A percentile compares a stretch with the other conserved stretches of the same genome.
These are phyloP conservation scores for Heteromeles arbutifolia DNA, from an alignment of 306 rosid genomes.

Conservation along the genomic window DNA sequence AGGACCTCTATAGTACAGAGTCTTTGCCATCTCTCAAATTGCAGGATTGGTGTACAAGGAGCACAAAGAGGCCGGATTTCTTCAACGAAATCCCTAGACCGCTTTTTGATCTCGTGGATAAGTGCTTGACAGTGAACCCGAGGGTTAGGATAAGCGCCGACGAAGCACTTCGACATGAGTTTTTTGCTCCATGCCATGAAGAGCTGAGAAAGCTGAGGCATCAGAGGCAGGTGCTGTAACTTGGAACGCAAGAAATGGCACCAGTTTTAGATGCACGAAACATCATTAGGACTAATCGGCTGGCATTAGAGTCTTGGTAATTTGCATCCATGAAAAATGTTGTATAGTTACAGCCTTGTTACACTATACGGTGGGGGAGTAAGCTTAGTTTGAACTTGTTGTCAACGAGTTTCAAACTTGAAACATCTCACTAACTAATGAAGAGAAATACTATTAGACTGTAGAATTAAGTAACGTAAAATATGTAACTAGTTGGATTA, in stretches of 20 bases:
- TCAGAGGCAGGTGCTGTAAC: constrained; percentile 13
- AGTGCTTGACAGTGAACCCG: constrained; percentile 59
- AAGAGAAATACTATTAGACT: no score
- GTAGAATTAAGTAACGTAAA: no score
- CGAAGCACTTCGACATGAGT: constrained; percentile 58
- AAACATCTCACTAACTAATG: no score
- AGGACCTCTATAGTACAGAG: constrained; percentile 46
- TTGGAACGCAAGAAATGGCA: constrained; percentile 3
- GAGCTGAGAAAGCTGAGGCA: constrained; percentile 36
- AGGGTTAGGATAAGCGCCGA: constrained; percentile 53
- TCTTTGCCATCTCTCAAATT: constrained; percentile 35
- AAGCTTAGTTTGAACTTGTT: no score
- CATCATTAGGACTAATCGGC: not conserved
- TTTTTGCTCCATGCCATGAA: constrained; percentile 42
- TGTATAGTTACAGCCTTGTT: not conserved
- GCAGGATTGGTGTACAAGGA: constrained; percentile 51
- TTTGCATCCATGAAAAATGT: not conserved
- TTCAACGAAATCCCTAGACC: constrained; percentile 36
- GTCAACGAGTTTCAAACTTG: not conserved
- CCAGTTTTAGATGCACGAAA: constrained; percentile 4
- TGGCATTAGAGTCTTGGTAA: not conserved
- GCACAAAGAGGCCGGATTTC: constrained; percentile 50
- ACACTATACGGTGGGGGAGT: not conserved
- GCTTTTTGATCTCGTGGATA: constrained; percentile 57
- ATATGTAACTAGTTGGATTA: not conserved